Evolutionary conservation across 306 rosid species (phyloP).

Genomic region (Lathyrus tuberosus): DNA sequence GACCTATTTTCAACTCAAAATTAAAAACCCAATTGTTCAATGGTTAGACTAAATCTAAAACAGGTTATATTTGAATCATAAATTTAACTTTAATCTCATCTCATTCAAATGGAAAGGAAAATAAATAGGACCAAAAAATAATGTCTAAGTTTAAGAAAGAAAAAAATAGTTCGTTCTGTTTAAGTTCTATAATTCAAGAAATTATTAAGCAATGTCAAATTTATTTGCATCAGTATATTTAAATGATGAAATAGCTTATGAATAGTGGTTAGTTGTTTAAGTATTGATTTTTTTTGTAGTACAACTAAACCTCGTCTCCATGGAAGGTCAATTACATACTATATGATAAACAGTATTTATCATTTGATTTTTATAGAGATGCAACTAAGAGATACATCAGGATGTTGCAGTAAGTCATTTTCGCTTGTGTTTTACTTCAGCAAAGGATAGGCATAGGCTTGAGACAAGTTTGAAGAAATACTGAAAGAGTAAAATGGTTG

Average conservation of each 20-base stretch:
- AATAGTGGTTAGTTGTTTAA: not conserved
- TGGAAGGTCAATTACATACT: not conserved
- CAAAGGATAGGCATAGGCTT: not conserved
- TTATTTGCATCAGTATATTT: constrained; percentile 5
- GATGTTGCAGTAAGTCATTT: not conserved
- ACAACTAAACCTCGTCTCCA: constrained; percentile 8
- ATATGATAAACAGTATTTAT: not conserved
- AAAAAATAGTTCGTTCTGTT: constrained; percentile 4
- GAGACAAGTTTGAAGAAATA: constrained; percentile 3
- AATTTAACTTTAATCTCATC: not conserved
- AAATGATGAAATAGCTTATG: not conserved
- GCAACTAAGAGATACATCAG: not conserved
- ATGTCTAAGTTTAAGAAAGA: not conserved
- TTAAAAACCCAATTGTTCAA: constrained; percentile 30
- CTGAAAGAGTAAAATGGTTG: constrained; percentile 24
- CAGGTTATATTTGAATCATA: constrained; percentile 25
- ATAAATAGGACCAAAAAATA: not conserved
- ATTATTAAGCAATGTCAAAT: not conserved
- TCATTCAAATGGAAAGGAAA: constrained; percentile 16
- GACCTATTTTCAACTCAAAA: constrained; percentile 57
- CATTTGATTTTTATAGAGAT: not conserved
- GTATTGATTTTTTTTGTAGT: constrained; percentile 10
- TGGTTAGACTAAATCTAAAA: constrained; percentile 14
- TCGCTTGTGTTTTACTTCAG: not conserved
- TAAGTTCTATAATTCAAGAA: not conserved